Conservation (phyloP, 192 early-diverging fungal genomes). For the Neocallimastix lanati region DNA sequence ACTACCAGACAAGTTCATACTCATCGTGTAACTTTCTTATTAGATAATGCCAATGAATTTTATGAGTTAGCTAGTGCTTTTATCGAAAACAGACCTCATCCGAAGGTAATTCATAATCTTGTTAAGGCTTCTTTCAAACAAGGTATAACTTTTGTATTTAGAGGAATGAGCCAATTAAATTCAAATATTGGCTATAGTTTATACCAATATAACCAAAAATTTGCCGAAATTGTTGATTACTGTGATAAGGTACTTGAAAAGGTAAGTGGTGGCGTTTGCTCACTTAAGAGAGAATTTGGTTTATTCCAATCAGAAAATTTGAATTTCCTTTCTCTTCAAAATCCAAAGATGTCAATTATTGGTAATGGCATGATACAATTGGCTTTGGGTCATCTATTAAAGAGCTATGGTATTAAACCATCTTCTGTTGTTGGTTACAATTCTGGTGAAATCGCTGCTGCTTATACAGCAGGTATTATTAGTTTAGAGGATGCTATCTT, state of each 20-base stretch:
- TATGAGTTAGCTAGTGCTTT: neutral
- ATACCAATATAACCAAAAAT: neutral
- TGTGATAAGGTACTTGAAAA: neutral
- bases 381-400: slow-evolving; percentile 10
- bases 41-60: neutral
- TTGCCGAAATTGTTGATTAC: neutral
- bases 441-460: slow-evolving; percentile 13
- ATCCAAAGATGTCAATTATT: neutral
- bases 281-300: neutral
- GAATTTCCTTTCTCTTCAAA: neutral
- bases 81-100: neutral
- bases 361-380: neutral
- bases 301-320: neutral
- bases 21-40: neutral
- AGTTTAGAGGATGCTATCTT: slow-evolving; percentile 3
- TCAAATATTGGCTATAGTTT: neutral
- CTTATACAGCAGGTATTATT: slow-evolving; percentile 10
- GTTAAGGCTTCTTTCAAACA: neutral
- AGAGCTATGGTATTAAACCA: slow-evolving; percentile 3
- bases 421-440: slow-evolving; percentile 8
- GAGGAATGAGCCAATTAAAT: neutral
- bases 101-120: neutral
- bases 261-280: neutral
- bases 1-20: neutral
- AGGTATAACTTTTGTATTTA: neutral